These are phyloP conservation scores for Dothiorella sarmentorum DNA, from an alignment of 2,329 filamentous ascomycete genomes.

Conservation along the genomic window DNA sequence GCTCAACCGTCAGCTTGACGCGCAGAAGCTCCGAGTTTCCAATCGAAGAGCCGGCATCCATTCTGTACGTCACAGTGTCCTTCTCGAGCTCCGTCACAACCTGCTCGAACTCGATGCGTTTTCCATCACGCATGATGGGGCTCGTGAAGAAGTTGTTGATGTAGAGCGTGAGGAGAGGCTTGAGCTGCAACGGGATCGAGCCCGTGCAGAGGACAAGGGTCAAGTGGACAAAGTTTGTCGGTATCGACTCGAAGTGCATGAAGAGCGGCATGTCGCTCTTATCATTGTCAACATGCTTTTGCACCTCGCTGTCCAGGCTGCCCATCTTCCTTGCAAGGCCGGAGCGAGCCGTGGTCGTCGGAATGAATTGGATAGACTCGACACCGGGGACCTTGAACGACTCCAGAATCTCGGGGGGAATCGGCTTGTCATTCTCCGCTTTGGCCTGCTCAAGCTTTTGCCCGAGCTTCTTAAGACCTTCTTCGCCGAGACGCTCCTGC, in stretches of 20 bases:
- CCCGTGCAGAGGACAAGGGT: slow-evolving; percentile 76
- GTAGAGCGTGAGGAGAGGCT: slow-evolving; percentile 81
- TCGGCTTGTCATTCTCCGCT: slow-evolving; percentile 80
- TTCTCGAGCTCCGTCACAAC: slow-evolving; percentile 87
- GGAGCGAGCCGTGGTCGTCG: slow-evolving; percentile 78
- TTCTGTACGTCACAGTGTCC: slow-evolving; percentile 80
- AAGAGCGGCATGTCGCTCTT: slow-evolving; percentile 69
- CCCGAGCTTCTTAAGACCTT: slow-evolving; percentile 72
- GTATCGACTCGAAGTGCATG: slow-evolving; percentile 94
- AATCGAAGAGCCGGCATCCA: slow-evolving; percentile 65
- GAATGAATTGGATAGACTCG: slow-evolving; percentile 92
- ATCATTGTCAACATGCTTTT: slow-evolving; percentile 71
- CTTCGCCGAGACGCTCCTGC: slow-evolving; percentile 73
- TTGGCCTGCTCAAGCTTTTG: slow-evolving; percentile 79
- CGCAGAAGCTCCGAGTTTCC: slow-evolving; percentile 79
- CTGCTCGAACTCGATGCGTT: slow-evolving; percentile 81
- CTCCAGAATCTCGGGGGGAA: slow-evolving; percentile 77
- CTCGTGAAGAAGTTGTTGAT: slow-evolving; percentile 93
- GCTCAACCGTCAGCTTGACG: slow-evolving; percentile 81
- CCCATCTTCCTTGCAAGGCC: slow-evolving; percentile 74
- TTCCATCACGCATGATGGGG: slow-evolving; percentile 72
- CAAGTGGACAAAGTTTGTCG: slow-evolving; percentile 87
- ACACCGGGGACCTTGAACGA: slow-evolving; percentile 78
- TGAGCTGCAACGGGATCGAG: slow-evolving; percentile 72
- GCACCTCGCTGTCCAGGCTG: slow-evolving; percentile 63